Base-by-base conservation (phyloP, 192 early-diverging fungal species). In the Coemansia sp. region DNA sequence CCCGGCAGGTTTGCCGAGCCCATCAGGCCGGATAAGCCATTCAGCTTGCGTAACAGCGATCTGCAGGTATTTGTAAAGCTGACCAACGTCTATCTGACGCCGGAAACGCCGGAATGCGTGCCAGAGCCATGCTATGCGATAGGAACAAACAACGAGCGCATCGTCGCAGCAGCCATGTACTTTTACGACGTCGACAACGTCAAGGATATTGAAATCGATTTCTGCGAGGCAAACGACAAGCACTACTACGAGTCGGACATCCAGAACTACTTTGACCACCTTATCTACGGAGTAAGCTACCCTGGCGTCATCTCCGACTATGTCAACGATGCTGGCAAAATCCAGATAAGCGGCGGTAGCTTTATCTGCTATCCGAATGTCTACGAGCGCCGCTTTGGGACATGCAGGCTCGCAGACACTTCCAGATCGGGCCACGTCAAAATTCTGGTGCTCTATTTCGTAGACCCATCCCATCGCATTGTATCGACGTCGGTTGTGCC, bases 291-390 rank as follows among this genome's bases (percentile, higher is more conserved):
- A 1, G 16, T 54, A 5, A 54, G 28, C 19, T 18, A 47, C 14
- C 18, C 50, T 0, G 34, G 39, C 48, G 72, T 54, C 1, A 14
- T 69, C 46, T 22, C n/a, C 8, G 52, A 78, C 56, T 25, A 67
- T 11, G 35, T 22, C 9, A 30, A 20, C n/a, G 10, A 59, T 3
- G 19, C 61, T 3, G 81, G 83, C 0, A 20, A 9, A n/a, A 60
- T 78, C 19, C 49, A 58, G 19, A 62, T 72, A 13, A 23, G 39
- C 7, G 19, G 64, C 28, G 75, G 74, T 14, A 76, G 74, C 19
- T 61, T 61, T 49, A 54, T 85, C 23, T 51, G 48, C 14, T 72
- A 50, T 35, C 70, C 70, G 20, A 66, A 62, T 64, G 35, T 49
- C 18, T 64, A 61, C 39, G 52, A 72, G 25, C 70, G 55, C 20